Evolutionary conservation across 495 filamentous ascomycete genomes (phyloP), one percentile per base, ranked within the genome.

Genomic region (Penicillium waksmanii): DNA sequence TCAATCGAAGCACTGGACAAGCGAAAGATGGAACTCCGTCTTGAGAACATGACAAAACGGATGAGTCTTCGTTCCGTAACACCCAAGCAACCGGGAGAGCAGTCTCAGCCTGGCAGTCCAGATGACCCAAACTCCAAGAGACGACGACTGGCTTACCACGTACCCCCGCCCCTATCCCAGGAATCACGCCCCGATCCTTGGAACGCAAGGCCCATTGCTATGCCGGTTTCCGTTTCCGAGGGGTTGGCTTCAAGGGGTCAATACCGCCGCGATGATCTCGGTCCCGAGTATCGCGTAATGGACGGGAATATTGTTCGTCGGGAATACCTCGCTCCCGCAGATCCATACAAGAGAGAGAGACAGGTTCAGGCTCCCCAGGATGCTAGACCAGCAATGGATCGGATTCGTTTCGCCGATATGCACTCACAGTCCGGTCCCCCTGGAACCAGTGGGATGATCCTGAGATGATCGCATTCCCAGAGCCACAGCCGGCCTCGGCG

Each of bases 41-140:
- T 77, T 55, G 71, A 73, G 12, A 58, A 65, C 27, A 62, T 76
- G 58, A 58, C 71, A 17, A 66, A 69, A 51, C 68, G 64, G 62
- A 78, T 77, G 69, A 69, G 68, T 19, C 70, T 77, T 34, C 73
- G 73, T 42, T 75, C 73, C 33, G 64, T 73, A 59, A 77, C 76
- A 43, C 74, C 74, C 40, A 57, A 58, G 35, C 65, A 54, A 33
- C 40, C 55, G n/a, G 60, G 61, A 61, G 57, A 62, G 65, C 35
- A 23, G 11, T 40, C 47, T 18, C 51, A 44, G 23, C 54, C 52
- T 34, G 64, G 66, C 19, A 51, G 58, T 27, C 49, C 54, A 31
- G 64, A 66, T 33, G 65, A 64, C 50, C 70, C 69, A 19, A 60
- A 49, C 18, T 55, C 55, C 51, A 79, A 77, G 58, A 67, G 71